Conservation (phyloP, 805 yeast genomes). For the Ascoidea asiatica region DNA sequence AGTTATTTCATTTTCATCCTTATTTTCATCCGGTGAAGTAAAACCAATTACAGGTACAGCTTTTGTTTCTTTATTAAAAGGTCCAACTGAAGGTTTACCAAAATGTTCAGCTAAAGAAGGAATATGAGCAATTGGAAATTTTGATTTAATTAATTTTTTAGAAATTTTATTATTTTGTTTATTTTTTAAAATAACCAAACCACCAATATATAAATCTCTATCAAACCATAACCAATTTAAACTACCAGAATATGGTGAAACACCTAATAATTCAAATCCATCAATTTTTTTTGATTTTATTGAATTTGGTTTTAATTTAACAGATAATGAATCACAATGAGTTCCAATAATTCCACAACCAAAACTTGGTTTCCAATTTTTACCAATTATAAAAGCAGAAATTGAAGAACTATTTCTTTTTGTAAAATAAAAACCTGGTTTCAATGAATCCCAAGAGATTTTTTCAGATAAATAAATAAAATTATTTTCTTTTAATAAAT, state of each 20-base stretch:
- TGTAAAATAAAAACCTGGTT: constrained; percentile 49
- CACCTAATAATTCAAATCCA: constrained; percentile 69
- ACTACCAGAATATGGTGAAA: constrained; percentile 75
- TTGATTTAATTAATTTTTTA: constrained; percentile 34
- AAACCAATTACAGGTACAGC: constrained; percentile 71
- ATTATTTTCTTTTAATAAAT: constrained; percentile 40
- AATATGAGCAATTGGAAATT: constrained; percentile 63
- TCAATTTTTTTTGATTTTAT: constrained; percentile 44
- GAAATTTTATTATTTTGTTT: constrained; percentile 17
- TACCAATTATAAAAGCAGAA: constrained; percentile 59
- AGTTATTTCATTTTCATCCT: constrained; percentile 30
- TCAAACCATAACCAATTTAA: constrained; percentile 61
- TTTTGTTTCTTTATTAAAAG: constrained; percentile 65
- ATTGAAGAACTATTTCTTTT: constrained; percentile 55
- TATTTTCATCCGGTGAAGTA: constrained; percentile 16
- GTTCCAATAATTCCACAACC: constrained; percentile 63
- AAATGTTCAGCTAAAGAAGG: constrained; percentile 85
- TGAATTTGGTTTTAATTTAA: constrained; percentile 60
- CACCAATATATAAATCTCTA: constrained; percentile 78
- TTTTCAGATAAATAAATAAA: constrained; percentile 56
- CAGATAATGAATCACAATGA: constrained; percentile 66
- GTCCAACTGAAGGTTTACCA: constrained; percentile 54
- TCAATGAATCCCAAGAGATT: constrained; percentile 33
- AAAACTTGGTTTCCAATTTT: constrained; percentile 45
- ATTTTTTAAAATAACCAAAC: constrained; percentile 46